Conservation (phyloP, 306 rosid species). For the Fragaria ananassa region DNA sequence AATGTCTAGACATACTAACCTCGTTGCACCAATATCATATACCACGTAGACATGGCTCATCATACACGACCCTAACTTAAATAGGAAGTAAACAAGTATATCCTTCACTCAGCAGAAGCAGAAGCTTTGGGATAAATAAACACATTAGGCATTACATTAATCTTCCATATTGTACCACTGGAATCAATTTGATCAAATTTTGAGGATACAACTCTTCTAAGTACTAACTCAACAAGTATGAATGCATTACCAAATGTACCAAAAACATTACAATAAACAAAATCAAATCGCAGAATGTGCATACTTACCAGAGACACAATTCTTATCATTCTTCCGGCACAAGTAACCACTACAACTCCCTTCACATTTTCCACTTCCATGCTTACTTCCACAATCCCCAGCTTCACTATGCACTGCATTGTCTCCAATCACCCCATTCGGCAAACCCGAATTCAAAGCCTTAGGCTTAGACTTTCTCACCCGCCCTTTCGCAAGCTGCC, state of each 20-base stretch:
- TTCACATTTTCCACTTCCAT: constrained; percentile 29
- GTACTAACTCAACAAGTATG: neutral
- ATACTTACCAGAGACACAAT: constrained; percentile 55
- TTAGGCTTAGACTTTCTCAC: constrained; percentile 32
- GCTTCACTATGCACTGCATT: constrained; percentile 17
- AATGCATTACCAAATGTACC: neutral
- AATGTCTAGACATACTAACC: neutral
- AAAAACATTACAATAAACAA: neutral
- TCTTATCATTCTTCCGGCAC: constrained; percentile 43
- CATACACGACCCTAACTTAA: constrained; percentile 5
- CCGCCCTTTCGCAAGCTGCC: constrained; percentile 52
- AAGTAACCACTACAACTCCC: constrained; percentile 44
- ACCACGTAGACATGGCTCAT: neutral
- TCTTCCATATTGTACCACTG: neutral
- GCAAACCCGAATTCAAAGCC: constrained; percentile 25
- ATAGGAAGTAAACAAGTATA: neutral
- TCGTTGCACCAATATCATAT: neutral
- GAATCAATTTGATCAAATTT: neutral
- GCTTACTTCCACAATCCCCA: constrained; percentile 25
- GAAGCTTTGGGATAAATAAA: neutral
- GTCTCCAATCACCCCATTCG: constrained; percentile 42
- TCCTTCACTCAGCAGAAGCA: neutral
- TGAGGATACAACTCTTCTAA: neutral
- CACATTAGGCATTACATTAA: neutral
- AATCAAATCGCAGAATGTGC: neutral